phyloP scores from a whole-genome alignment of 2,329 filamentous ascomycete species.

The Stachybotrys echinatus region DNA sequence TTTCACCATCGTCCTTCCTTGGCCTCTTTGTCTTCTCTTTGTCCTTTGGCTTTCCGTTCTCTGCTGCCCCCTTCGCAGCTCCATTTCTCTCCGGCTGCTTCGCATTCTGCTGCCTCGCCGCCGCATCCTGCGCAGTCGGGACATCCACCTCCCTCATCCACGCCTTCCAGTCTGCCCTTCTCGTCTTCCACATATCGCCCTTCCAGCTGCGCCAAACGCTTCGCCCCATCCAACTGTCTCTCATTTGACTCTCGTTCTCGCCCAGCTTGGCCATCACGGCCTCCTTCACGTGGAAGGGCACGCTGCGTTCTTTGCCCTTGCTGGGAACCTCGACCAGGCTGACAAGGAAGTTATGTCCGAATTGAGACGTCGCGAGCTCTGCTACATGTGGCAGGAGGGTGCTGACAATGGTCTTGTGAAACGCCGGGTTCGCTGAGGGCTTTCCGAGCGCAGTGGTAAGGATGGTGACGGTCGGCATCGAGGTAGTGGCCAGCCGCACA shows the following conservation, averaged over 20 bases:
- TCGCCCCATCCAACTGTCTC: slow-evolving; percentile 49
- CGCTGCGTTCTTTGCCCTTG: slow-evolving; percentile 38
- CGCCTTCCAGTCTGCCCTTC: slow-evolving; percentile 47
- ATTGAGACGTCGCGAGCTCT: slow-evolving; percentile 42
- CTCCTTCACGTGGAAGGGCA: slow-evolving; percentile 56
- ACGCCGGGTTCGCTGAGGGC: slow-evolving; percentile 42
- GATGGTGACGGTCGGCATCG: slow-evolving; percentile 42
- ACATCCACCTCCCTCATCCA: slow-evolving; percentile 47
- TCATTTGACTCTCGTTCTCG: slow-evolving; percentile 40
- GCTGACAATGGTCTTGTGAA: slow-evolving; percentile 52
- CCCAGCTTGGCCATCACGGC: slow-evolving; percentile 45
- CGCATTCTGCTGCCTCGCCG: neutral
- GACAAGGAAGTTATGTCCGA: slow-evolving; percentile 47
- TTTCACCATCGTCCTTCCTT: neutral
- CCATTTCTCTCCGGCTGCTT: neutral
- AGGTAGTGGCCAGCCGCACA: slow-evolving; percentile 57
- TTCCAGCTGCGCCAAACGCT: slow-evolving; percentile 54
- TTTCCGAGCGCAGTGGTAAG: slow-evolving; percentile 45
- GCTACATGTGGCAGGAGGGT: slow-evolving; percentile 37
- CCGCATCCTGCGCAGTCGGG: neutral
- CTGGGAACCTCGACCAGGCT: slow-evolving; percentile 45
- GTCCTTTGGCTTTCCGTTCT: no score
- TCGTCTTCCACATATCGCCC: slow-evolving; percentile 51
- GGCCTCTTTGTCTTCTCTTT: neutral
- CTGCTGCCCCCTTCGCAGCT: neutral